Evolutionary conservation across 805 yeast species (phyloP).

Genomic region (Candida nanaspora): DNA sequence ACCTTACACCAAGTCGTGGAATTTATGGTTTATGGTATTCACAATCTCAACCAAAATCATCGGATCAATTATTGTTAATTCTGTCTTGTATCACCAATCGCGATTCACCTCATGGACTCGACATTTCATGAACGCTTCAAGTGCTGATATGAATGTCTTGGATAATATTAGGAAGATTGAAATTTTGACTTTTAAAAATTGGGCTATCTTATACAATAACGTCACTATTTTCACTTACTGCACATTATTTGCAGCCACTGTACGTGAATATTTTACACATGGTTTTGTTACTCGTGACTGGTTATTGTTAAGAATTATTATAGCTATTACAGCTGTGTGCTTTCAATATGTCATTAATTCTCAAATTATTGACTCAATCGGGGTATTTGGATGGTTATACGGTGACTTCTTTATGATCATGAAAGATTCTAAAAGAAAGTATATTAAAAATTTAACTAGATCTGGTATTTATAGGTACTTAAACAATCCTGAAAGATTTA

Average conservation of each 20-base stretch:
- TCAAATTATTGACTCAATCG: slow-evolving; percentile 64
- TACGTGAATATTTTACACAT: slow-evolving; percentile 5
- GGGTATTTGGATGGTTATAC: slow-evolving; percentile 85
- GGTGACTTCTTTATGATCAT: slow-evolving; percentile 71
- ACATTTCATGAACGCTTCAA: slow-evolving; percentile 55
- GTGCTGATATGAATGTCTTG: slow-evolving; percentile 36
- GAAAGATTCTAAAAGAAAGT: slow-evolving; percentile 28
- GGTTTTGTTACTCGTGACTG: slow-evolving; percentile 26
- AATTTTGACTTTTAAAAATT: slow-evolving; percentile 50
- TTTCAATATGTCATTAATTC: slow-evolving; percentile 65
- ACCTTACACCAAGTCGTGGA: slow-evolving; percentile 21
- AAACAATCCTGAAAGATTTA: slow-evolving; percentile 74
- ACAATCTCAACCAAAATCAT: slow-evolving; percentile 36
- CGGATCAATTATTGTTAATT: slow-evolving; percentile 45
- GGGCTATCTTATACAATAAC: slow-evolving; percentile 54
- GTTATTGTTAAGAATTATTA: slow-evolving; percentile 45
- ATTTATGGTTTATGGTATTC: slow-evolving; percentile 25
- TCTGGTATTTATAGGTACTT: slow-evolving; percentile 78
- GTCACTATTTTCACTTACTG: slow-evolving; percentile 8
- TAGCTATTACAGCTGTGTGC: slow-evolving; percentile 47
- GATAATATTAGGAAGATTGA: slow-evolving; percentile 6
- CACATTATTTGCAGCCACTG: slow-evolving; percentile 6
- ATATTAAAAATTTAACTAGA: slow-evolving; percentile 39
- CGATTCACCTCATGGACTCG: slow-evolving; percentile 55
- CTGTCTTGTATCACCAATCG: slow-evolving; percentile 52